phyloP scores from a whole-genome alignment of 495 filamentous ascomycete genomes.

The Tirmania nivea region DNA sequence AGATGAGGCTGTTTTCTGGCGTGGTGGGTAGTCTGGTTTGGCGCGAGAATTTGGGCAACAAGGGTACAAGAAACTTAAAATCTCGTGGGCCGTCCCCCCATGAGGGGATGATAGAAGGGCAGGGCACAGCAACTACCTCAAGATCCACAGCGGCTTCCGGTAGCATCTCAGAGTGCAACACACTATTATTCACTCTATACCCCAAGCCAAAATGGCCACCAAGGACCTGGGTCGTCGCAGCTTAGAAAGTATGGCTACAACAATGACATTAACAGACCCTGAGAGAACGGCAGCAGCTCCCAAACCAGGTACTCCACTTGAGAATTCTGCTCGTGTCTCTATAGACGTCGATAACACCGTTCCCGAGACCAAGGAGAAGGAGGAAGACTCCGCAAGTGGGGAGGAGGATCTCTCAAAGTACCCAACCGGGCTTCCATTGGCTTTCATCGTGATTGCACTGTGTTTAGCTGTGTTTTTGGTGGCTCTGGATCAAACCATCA shows the following conservation, averaged over 20 bases:
- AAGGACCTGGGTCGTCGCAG: neutral
- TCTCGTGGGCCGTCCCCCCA: no score
- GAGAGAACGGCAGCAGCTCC: neutral
- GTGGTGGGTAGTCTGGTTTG: no score
- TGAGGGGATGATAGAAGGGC: no score
- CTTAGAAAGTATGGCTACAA: neutral
- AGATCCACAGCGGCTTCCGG: no score
- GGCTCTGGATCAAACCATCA: slow-evolving; percentile 57
- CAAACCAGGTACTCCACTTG: neutral
- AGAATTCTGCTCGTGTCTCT: neutral
- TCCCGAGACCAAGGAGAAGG: neutral
- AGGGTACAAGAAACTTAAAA: no score
- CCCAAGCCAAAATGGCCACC: neutral
- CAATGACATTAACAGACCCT: neutral
- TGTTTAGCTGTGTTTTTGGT: slow-evolving; percentile 43
- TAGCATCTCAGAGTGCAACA: no score
- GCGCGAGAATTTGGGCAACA: no score
- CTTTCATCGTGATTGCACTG: slow-evolving; percentile 36
- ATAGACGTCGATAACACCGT: neutral
- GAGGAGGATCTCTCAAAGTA: slow-evolving; percentile 27
- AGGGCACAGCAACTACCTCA: no score
- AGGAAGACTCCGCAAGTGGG: neutral
- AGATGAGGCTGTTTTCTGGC: no score
- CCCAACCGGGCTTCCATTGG: slow-evolving; percentile 29
- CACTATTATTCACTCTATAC: neutral